Conservation (phyloP, 495 filamentous ascomycete genomes). For the Penicillium angulare region DNA sequence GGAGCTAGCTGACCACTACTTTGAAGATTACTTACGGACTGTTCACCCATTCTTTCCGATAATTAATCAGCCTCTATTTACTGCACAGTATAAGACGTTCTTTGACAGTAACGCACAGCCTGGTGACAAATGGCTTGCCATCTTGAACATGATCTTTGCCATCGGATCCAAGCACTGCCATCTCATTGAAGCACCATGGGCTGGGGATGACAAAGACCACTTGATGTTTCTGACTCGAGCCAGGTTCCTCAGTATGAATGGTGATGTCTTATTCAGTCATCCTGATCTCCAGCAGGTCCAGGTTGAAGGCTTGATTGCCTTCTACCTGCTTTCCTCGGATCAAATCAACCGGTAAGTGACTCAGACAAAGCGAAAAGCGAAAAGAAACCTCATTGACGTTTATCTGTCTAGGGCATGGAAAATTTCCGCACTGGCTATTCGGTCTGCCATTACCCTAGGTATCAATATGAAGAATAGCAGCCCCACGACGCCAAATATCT, state of each 20-base stretch:
- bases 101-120: constrained; percentile 41
- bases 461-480: constrained; percentile 63
- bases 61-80: constrained; percentile 49
- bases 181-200: constrained; percentile 51
- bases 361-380: too few species aligned
- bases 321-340: constrained; percentile 61
- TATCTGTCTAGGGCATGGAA: constrained; percentile 57
- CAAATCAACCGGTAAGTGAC: constrained; percentile 66
- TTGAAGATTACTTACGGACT: constrained; percentile 56
- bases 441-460: constrained; percentile 59
- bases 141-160: constrained; percentile 66
- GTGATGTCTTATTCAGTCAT: constrained; percentile 52
- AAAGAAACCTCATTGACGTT: too few species aligned
- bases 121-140: constrained; percentile 58
- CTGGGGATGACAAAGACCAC: constrained; percentile 52
- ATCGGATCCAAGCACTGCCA: constrained; percentile 59
- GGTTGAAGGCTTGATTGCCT: constrained; percentile 55
- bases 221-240: constrained; percentile 48
- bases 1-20: constrained; percentile 50
- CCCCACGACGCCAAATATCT: constrained; percentile 43
- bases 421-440: constrained; percentile 58
- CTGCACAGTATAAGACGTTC: constrained; percentile 44
- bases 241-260: constrained; percentile 55
- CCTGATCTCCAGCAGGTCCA: constrained; percentile 64
- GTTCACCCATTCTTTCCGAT: constrained; percentile 64